These are phyloP conservation scores for Mortierella sp. DNA, from an alignment of 371 early-diverging fungal species.

Conservation along the genomic window DNA sequence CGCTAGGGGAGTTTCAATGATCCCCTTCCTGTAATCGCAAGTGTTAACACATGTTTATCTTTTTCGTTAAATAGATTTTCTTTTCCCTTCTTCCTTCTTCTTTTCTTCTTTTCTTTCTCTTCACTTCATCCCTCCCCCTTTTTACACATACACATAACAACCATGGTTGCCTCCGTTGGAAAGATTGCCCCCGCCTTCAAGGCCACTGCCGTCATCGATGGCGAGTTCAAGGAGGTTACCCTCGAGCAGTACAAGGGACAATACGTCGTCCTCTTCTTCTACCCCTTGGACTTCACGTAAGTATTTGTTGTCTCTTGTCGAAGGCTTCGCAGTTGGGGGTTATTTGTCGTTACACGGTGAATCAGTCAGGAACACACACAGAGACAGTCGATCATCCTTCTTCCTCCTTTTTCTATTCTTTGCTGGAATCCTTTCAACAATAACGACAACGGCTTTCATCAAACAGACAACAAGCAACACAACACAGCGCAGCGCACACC, in stretches of 20 bases:
- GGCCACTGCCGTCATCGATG: slow-evolving; percentile 78
- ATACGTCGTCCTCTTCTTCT: slow-evolving; percentile 87
- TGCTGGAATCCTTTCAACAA: neutral
- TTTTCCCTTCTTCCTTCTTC: slow-evolving; percentile 12
- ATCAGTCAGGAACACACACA: neutral
- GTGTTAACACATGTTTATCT: neutral
- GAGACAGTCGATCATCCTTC: neutral
- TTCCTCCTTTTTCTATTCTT: neutral
- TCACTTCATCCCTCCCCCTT: neutral
- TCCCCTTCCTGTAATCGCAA: neutral
- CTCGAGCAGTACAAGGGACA: slow-evolving; percentile 90
- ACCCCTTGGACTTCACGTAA: slow-evolving; percentile 81
- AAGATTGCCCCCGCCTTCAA: slow-evolving; percentile 81
- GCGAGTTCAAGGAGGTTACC: slow-evolving; percentile 81
- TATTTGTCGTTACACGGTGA: neutral
- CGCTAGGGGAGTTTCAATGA: neutral
- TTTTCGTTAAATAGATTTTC: neutral
- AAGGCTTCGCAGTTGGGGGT: neutral
- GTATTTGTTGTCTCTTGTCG: neutral
- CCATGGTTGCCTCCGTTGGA: slow-evolving; percentile 62
- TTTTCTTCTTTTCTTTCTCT: slow-evolving; percentile 9
- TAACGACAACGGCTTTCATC: too few species aligned
- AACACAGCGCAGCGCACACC: neutral
- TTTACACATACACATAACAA: slow-evolving; percentile 11
- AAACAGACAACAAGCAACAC: neutral